Conservation (phyloP, 148 eudicot genomes). For the Rhododendron griersonianum region DNA sequence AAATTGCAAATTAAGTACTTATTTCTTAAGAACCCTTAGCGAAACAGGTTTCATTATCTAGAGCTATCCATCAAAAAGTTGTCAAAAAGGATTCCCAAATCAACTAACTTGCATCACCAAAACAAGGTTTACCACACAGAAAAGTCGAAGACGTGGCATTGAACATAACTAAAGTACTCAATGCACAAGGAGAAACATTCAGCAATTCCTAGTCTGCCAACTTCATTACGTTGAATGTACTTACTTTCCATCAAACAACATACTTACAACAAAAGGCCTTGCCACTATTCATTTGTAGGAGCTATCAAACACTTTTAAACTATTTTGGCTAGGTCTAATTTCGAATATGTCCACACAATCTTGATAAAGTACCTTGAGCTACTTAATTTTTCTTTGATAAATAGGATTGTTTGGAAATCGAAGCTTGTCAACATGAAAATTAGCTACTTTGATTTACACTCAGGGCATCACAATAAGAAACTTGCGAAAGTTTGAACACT, state of each 20-base stretch:
- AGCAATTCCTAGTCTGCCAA: not conserved
- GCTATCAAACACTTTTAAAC: not conserved
- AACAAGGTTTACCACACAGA: not conserved
- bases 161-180: not conserved
- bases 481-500: not conserved
- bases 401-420: not conserved
- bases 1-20: too few species aligned
- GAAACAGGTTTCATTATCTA: not conserved
- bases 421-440: not conserved
- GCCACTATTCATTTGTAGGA: not conserved
- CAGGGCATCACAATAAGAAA: not conserved
- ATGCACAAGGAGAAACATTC: not conserved
- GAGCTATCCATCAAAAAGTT: not conserved
- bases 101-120: not conserved
- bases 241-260: not conserved
- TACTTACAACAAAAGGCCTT: not conserved
- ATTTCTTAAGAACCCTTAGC: too few species aligned
- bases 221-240: not conserved
- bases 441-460: not conserved
- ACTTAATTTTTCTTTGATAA: not conserved
- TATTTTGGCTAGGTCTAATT: not conserved
- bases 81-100: not conserved
- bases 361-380: not conserved
- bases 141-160: not conserved
- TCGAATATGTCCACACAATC: not conserved